Base-by-base conservation (phyloP, 805 yeast genomes). In the Nakazawaea wickerhamii region DNA sequence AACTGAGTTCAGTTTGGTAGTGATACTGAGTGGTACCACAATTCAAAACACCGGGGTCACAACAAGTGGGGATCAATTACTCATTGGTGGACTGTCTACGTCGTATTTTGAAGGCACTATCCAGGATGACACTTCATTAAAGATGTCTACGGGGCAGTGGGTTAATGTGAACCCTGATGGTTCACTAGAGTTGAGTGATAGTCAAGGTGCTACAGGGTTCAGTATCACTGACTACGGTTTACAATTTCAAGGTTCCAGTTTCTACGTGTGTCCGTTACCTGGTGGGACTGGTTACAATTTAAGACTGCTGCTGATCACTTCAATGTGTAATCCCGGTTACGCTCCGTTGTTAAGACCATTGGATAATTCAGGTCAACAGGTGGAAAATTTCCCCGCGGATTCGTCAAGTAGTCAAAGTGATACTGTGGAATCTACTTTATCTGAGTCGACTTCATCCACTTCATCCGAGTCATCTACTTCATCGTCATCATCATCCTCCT, bases 181-280 rank as follows among this genome's bases (percentile, higher is more conserved):
- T 11, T 13, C 31, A 7, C 15, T 28, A 6, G 31, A 28, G n/a
- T 8, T 28, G 8, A 28, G 15, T 28, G 14, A 28, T 2, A 28
- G 14, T 28, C 9, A 25, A 25, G 31, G 31, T 28, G 31, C n/a
- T 11, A 10, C 31, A 7, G 31, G 31, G 14, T 28, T 28, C 31
- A 28, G 31, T 28, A 28, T 28, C 31, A 28, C 31, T 4, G 31
- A 28, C n/a, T n/a, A 28, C n/a, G 31, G 31, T 10, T 28, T 28
- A 10, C 11, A 28, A 13, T 28, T 28, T 15, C 31, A 28, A 28
- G 31, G n/a, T 28, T 11, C 15, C 6, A 8, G 15, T 11, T 28
- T 28, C n/a, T 28, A 28, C n/a, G 31, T 15, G 6, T 28, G 31
- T 28, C 31, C 31, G 2, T 28, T 28, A 4, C 31, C 31, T 10